A percentile compares a stretch with the other conserved stretches of the same genome.
Evolutionary conservation across 352 stramenopile genomes (phyloP).

Genomic region (Phytophthora podocarpi): DNA sequence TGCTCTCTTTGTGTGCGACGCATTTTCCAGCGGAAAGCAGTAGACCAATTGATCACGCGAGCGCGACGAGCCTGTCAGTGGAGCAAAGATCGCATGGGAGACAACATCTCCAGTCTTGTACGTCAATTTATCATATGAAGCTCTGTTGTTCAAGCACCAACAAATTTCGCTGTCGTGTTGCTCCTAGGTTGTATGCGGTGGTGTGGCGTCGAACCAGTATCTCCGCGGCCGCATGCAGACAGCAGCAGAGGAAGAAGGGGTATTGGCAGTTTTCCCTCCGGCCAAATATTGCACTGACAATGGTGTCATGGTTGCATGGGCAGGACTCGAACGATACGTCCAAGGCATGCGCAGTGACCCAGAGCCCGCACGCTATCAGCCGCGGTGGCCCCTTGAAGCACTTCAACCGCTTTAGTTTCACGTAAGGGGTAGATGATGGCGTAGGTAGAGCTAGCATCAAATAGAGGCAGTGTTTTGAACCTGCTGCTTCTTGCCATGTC

Average conservation of each 20-base stretch:
- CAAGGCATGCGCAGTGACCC: slow-evolving; percentile 65
- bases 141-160: not conserved
- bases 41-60: slow-evolving; percentile 70
- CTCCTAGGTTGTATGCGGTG: slow-evolving; percentile 93
- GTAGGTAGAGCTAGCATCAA: too few relatives aligned
- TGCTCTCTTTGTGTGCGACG: not conserved
- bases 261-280: slow-evolving; percentile 60
- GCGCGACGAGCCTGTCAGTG: slow-evolving; percentile 90
- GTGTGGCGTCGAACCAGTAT: slow-evolving; percentile 97
- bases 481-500: not conserved
- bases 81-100: slow-evolving; percentile 58
- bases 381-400: slow-evolving; percentile 77
- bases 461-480: not conserved
- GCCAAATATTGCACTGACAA: slow-evolving; percentile 98
- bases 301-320: slow-evolving; percentile 97
- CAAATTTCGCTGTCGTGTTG: not conserved
- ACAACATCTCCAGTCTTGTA: slow-evolving; percentile 79
- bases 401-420: slow-evolving; percentile 46
- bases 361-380: slow-evolving; percentile 58
- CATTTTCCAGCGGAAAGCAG: slow-evolving; percentile 43
- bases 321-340: slow-evolving; percentile 77
- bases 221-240: slow-evolving; percentile 87
- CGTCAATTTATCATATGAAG: slow-evolving; percentile 3
- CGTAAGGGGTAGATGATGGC: too few relatives aligned
- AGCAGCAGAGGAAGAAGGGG: slow-evolving; percentile 50